These are phyloP conservation scores for Colletotrichum higginsianum DNA, from an alignment of 2,329 filamentous ascomycete genomes.

Conservation along the genomic window DNA sequence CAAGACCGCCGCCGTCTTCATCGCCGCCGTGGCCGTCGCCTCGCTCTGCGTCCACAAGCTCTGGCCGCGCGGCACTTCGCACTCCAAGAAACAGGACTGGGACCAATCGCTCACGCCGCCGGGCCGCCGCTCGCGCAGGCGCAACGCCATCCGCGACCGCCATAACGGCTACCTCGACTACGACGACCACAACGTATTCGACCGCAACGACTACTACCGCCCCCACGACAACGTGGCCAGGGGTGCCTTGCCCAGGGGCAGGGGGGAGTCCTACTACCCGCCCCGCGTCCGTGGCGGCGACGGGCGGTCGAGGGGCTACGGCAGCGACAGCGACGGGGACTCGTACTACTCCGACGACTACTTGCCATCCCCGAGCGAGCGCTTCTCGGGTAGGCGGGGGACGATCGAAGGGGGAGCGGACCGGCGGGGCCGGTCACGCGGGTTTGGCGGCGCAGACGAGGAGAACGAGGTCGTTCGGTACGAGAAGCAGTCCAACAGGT, in stretches of 20 bases:
- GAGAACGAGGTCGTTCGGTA: constrained; percentile 38
- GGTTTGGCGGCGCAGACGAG: neutral
- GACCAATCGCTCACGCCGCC: constrained; percentile 33
- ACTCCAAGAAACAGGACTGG: constrained; percentile 51
- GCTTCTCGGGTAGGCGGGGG: constrained; percentile 27
- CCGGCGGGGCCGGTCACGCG: neutral
- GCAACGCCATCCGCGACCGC: constrained; percentile 27
- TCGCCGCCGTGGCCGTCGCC: constrained; percentile 54
- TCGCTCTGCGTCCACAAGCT: constrained; percentile 53
- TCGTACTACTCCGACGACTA: constrained; percentile 29
- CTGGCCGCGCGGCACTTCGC: constrained; percentile 52
- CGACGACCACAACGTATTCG: constrained; percentile 26
- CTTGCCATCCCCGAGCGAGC: constrained; percentile 39
- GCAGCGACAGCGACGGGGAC: constrained; percentile 38
- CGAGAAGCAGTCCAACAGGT: constrained; percentile 23
- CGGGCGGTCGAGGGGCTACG: constrained; percentile 31
- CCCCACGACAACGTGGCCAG: constrained; percentile 16
- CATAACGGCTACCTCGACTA: constrained; percentile 35
- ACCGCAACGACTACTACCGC: constrained; percentile 18
- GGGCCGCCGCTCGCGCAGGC: constrained; percentile 28
- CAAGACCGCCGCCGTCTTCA: constrained; percentile 51
- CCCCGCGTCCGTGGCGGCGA: constrained; percentile 38
- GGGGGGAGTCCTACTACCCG: constrained; percentile 12
- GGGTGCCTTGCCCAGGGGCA: constrained; percentile 6
- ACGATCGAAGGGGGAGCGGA: constrained; percentile 33